Conservation (phyloP, 495 filamentous ascomycete genomes). For the Glonium stellatum region DNA sequence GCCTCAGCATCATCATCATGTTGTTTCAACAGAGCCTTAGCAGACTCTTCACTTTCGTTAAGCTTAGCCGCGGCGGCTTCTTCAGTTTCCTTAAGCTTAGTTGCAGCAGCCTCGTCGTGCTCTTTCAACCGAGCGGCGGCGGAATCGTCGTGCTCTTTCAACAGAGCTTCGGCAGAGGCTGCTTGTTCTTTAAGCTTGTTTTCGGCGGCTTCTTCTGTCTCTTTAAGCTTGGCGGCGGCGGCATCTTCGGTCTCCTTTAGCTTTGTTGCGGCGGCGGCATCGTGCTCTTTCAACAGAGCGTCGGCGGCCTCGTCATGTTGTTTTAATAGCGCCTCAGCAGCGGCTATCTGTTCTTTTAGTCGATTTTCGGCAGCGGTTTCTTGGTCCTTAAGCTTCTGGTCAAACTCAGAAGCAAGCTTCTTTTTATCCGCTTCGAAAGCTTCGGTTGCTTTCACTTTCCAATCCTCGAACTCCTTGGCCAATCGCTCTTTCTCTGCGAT, state of each 20-base stretch:
- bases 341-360: conserved; percentile 2
- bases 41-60: conserved; percentile 22
- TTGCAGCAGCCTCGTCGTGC: conserved; percentile 6
- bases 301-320: conserved; percentile 5
- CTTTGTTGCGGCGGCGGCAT: conserved; percentile 9
- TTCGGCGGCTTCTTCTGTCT: conserved; percentile 3
- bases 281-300: conserved; percentile 5
- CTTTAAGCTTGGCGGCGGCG: neutral
- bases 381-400: conserved; percentile 11
- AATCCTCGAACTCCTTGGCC: conserved; percentile 23
- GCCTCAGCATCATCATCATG: conserved; percentile 25
- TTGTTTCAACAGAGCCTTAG: conserved; percentile 22
- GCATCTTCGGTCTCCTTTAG: conserved; percentile 14
- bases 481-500: conserved; percentile 18
- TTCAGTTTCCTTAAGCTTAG: conserved; percentile 6
- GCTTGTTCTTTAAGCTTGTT: conserved; percentile 7
- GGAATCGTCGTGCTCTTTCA: neutral
- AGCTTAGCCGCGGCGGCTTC: conserved; percentile 8
- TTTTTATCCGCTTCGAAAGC: conserved; percentile 22
- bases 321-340: conserved; percentile 10
- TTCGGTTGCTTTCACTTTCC: conserved; percentile 19
- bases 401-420: conserved; percentile 23
- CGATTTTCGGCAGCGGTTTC: conserved; percentile 10
- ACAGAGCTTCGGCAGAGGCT: conserved; percentile 9
- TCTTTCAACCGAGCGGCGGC: conserved; percentile 10